Base-by-base conservation (phyloP, 2,329 filamentous ascomycete species). In the Aspergillus puulaauensis region DNA sequence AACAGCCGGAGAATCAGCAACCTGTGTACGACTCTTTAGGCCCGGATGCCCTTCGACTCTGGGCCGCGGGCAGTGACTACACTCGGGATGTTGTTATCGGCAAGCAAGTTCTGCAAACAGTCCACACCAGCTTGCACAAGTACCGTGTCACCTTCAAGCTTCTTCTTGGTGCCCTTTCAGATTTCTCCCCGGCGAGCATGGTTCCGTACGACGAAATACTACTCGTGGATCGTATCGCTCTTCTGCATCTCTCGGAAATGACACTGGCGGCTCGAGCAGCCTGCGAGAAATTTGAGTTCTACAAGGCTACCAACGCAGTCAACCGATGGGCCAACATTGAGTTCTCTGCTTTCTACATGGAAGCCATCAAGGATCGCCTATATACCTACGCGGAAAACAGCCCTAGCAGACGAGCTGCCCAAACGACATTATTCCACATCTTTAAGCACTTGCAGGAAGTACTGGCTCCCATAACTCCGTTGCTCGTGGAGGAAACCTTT, bases 41-140 rank as follows among this genome's bases (percentile, higher is more conserved):
- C 0, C 83, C 93, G 0, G 93, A 99, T 75, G 90, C 90, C 4
- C 80, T 99, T 54, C 87, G 96, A 11, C 77, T 99, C 27, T 98
- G 93, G 93, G 93, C 86, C 27, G 93, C 93, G 3, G 91, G 90
- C 73, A 91, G 90, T 66, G 93, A 99, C 74, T 98, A 95, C 73
- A 96, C 91, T 3, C 85, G 85, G 17, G 95, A 99, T 70, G 87
- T 98, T 6, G 83, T 89, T 6, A 88, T 99, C 62, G 90, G 93
- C 21, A 84, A 89, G 62, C 83, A 87, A 1, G 87, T 95, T 0
- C 82, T 99, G 7, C 85, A 89, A 65, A 85, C 89, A 2, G 85
- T 95, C 11, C 90, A 96, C 64, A 85, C 84, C 46, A 83, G 86
- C 2, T 77, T 98, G 23, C 83, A 93, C 74, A 97, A 96, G 73